Evolutionary conservation across 1,284 basidiomycete genomes (phyloP), one percentile per base, ranked within the genome.

Genomic region (Moesziomyces antarcticus): DNA sequence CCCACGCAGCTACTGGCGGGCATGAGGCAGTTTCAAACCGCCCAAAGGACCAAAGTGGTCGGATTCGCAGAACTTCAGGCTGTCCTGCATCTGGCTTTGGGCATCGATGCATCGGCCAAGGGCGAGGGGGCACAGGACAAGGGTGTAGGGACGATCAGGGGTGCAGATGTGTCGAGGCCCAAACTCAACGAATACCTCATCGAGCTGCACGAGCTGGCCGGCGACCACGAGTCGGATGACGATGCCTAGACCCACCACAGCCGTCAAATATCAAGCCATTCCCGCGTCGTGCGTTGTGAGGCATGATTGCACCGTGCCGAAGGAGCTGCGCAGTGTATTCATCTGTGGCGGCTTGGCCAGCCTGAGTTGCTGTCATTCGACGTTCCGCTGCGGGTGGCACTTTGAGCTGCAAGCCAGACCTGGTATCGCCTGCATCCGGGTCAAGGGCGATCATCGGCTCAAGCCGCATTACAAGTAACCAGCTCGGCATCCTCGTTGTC

Each of bases 151-250:
- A 77, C 67, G 0, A 20, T 73, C 11, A 61, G 58, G 5, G 1
- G 57, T 16, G 33, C 27, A 5, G 72, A 71, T 6, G 62, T 79
- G 11, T 72, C 76, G 11, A 37, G 79, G 11, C 71, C 79, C 24
- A 78, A 80, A 50, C 64, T 78, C 56, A 78, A 80, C 63, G 79
- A 81, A 37, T 78, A 78, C 33, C 59, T 81, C 20, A 80, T 81
- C 52, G 79, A 81, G 49, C 52, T 81, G 21, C 79, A 81, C 67
- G 66, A 79, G 52, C 50, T 75, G 7, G 77, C 54, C 5, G 69
- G 60, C 9, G 61, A 55, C 5, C 35, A 59, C 24, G 52, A 67
- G 18, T 56, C 54, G 20, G 51, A 51, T 21, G 71, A 69, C 51
- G 64, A 73, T 40, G 40, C 24, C 41, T 53, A 41, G 8, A 21